phyloP scores from a whole-genome alignment of 805 yeast species.

The Wickerhamiella azyma region DNA sequence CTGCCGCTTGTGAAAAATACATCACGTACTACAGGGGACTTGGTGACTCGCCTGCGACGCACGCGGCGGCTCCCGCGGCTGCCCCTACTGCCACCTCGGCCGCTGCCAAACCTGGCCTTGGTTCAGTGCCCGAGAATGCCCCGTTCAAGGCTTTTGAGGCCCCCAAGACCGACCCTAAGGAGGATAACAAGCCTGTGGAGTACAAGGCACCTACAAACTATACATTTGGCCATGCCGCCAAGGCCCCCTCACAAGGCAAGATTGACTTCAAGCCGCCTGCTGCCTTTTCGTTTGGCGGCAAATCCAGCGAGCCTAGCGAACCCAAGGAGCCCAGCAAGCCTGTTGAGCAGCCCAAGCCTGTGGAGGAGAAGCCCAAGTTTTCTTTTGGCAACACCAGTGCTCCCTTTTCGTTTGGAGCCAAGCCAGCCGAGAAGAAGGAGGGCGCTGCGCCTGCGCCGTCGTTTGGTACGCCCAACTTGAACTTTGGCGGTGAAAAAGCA shows the following conservation, averaged over 20 bases:
- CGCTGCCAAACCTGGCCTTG: background rate
- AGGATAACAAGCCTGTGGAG: background rate
- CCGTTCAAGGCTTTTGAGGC: background rate
- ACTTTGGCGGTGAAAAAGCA: background rate
- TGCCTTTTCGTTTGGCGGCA: constrained; percentile 1
- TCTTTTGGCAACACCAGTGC: background rate
- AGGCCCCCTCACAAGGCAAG: background rate
- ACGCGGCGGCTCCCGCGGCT: background rate
- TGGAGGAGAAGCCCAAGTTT: constrained; percentile 10
- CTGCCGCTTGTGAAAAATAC: constrained; percentile 16
- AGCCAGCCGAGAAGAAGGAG: background rate
- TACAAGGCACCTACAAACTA: background rate
- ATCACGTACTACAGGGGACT: constrained; percentile 12
- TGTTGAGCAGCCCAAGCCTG: constrained; percentile 19
- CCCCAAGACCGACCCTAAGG: background rate
- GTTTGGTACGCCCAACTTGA: background rate
- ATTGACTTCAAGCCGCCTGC: constrained; percentile 1
- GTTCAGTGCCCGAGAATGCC: background rate
- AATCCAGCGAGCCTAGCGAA: constrained; percentile 1
- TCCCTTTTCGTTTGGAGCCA: background rate
- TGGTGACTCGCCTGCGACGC: background rate
- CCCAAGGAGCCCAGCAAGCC: constrained; percentile 8
- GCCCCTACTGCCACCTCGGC: background rate
- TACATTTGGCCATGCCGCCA: constrained; percentile 2
- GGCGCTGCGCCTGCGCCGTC: background rate